Base-by-base conservation (phyloP, 2,329 filamentous ascomycete genomes). In the Nakataea oryzae region DNA sequence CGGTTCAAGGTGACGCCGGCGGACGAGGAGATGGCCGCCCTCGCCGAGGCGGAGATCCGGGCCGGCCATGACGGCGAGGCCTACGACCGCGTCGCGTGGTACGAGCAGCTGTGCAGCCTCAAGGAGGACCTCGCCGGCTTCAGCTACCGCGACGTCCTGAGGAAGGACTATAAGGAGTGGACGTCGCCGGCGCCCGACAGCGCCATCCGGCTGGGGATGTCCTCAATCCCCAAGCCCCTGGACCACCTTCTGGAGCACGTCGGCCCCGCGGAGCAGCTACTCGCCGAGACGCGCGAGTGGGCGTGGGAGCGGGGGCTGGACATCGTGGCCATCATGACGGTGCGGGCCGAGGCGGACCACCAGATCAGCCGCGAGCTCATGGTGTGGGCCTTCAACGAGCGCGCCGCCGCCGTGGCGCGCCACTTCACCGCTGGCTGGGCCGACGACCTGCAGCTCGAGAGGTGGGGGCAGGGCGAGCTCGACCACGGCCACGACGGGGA, bases 131-230 rank as follows among this genome's bases (percentile, higher is more conserved):
- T 95, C 60, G 82, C 80, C 3, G 67, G 70, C 0, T 74, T 95
- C 57, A 76, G 74, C 50, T 73, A 91, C 66, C 75, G 81, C 27
- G 90, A 93, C 67, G 81, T 93, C 54, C 74, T 93, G 61, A 80
- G 88, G 65, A 93, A 93, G 72, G 90, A 96, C 74, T 96, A 93
- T 75, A 96, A 96, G 75, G 81, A 89, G 70, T 95, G 90, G 90
- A 34, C 59, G 24, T 4, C 32, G 3, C 50, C 21, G 4, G 21
- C 27, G 13, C 21, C 26, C 3, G 83, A 85, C 62, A 75, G 76
- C 13, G 75, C 73, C 0, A 70, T 85, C 50, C 78, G 75, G 24
- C 78, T 93, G 5, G 90, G 90, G n/a, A 84, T 90, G 62, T 84
- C 84, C 67, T 83, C 83, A 55, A 78, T 87, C 3, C 84, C 89